Percentiles rank a stretch among this genome's conserved stretches.
Evolutionary conservation across 2,329 filamentous ascomycete genomes (phyloP).

Genomic region (Zalaria obscura): DNA sequence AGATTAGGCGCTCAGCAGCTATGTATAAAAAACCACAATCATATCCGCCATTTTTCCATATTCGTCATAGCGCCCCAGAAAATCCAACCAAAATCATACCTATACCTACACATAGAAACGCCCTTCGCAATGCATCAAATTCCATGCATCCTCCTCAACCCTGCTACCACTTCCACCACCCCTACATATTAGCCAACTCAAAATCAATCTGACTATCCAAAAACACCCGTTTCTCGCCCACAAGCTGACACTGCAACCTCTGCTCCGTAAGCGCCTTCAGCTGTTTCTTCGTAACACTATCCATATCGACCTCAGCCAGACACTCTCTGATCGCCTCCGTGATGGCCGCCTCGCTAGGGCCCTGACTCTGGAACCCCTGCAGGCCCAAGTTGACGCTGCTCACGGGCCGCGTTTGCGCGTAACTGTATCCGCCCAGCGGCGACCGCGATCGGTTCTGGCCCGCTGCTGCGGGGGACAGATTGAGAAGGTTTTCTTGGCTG

Average conservation of each 20-base stretch:
- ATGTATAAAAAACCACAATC: no score
- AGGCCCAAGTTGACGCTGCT: conserved; percentile 16
- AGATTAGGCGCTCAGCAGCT: no score
- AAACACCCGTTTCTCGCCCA: conserved; percentile 74
- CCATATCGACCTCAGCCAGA: conserved; percentile 76
- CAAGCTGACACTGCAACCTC: conserved; percentile 75
- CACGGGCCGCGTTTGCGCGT: conserved; percentile 2
- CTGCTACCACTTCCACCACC: no score
- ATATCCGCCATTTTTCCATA: no score
- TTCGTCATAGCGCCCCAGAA: no score
- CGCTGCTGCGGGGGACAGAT: conserved; percentile 15
- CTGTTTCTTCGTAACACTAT: conserved; percentile 98
- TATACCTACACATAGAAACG: no score
- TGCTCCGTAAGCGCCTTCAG: conserved; percentile 75
- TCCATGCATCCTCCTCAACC: no score
- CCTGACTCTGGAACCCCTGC: conserved; percentile 46
- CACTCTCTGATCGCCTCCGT: conserved; percentile 73
- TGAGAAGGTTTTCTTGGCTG: conserved; percentile 18
- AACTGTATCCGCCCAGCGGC: conserved; percentile 1
- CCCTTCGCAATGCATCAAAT: no score
- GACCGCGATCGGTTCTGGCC: conserved; percentile 9
- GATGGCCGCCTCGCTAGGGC: conserved; percentile 68
- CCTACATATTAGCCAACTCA: conserved; percentile 83
- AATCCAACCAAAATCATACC: no score
- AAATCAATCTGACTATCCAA: conserved; percentile 87